Conservation (phyloP, 1,139 yeast genomes). For the Debaryomycetaceae sp. region DNA sequence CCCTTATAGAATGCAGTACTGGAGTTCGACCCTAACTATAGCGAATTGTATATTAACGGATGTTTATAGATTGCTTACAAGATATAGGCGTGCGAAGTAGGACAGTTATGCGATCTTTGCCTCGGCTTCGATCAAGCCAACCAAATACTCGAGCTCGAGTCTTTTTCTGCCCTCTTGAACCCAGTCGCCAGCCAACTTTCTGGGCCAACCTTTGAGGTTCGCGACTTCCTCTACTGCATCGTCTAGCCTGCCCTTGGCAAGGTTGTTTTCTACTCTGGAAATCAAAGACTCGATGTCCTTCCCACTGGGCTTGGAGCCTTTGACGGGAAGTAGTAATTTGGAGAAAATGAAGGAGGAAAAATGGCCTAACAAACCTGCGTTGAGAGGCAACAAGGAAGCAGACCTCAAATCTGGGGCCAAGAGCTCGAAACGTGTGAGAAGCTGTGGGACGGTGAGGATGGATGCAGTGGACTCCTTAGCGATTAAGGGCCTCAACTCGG, state of each 20-base stretch:
- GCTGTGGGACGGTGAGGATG: conserved; percentile 62
- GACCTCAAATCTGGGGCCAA: conserved; percentile 85
- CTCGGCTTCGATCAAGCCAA: conserved; percentile 63
- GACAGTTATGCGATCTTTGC: conserved; percentile 32
- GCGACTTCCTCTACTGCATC: conserved; percentile 92
- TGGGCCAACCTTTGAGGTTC: conserved; percentile 88
- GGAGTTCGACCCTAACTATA: background rate
- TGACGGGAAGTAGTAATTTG: conserved; percentile 64
- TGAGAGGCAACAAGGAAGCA: conserved; percentile 86
- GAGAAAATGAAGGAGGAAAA: conserved; percentile 76
- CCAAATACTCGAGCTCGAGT: conserved; percentile 79
- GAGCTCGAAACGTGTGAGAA: conserved; percentile 68
- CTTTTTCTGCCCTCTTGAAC: conserved; percentile 83
- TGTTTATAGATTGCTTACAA: background rate
- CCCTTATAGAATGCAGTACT: background rate
- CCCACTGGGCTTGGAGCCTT: conserved; percentile 58
- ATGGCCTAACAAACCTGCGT: conserved; percentile 94
- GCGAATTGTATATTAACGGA: background rate
- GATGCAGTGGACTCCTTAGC: conserved; percentile 55
- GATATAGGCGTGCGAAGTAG: background rate
- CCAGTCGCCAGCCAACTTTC: conserved; percentile 90
- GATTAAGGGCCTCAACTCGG: conserved; percentile 39
- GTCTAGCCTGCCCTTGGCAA: conserved; percentile 75
- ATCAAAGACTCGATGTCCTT: conserved; percentile 85
- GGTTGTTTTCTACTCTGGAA: conserved; percentile 77